Base-by-base conservation (phyloP, 371 early-diverging fungal species). In the Circinella minor region DNA sequence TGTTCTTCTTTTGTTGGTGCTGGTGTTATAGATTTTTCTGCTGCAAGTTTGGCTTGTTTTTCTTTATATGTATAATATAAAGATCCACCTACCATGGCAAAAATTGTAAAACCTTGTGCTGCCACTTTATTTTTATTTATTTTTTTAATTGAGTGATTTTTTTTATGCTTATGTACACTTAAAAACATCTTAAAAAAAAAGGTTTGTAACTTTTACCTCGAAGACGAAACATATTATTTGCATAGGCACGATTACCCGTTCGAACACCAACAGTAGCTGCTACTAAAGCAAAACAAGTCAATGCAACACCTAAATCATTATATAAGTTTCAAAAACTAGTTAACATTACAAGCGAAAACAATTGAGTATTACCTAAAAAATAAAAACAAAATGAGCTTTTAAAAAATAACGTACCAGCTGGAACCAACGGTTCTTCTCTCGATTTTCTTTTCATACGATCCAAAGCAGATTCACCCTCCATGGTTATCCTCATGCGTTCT, bases 211-310 rank as follows among this genome's bases (percentile, higher is more conserved):
- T 43, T 43, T 1, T 73, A 84, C 84, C 85, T 78, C 85, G 70
- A 36, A 85, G 69, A 64, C 83, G 79, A 48, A 85, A 80, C 85
- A 85, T 85, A 61, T 78, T 79, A 60, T 85, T 85, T 9, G 85
- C 81, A 77, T 82, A 85, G 3, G 74, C 77, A 62, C 75, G 76
- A 60, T 81, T 82, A 1, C 85, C 85, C 15, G 75, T 81, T 61
- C 72, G 76, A n/a, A 85, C 77, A 55, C 85, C 85, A 11, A 79
- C 74, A 8, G 85, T 81, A 18, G 85, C 83, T 37, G 85, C 85
- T 15, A 78, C 55, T 17, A 85, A 60, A 36, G 85, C 85, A 77
- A 85, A 85, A 37, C 83, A 82, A 37, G 85, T 85, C 66, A 85
- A 75, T 10, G 80, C 85, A 36, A 82, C 82, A 69, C 85, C 85